Conservation (phyloP, 2,329 filamentous ascomycete genomes). For the Cordyceps cicadae region DNA sequence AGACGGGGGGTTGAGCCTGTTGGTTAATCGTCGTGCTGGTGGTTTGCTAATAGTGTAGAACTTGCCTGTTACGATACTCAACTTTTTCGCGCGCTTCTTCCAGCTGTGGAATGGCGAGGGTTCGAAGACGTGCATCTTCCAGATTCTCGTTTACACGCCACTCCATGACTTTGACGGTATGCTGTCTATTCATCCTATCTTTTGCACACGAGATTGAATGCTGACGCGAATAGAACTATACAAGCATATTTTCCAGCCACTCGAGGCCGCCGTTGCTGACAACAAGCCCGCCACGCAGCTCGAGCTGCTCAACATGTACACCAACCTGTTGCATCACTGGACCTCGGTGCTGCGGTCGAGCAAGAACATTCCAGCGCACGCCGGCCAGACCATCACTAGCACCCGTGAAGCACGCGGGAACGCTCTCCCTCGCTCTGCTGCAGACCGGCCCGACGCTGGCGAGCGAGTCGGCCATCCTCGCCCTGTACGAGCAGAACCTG, state of each 20-base stretch:
- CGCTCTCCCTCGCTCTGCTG: conserved; percentile 50
- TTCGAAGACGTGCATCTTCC: conserved; percentile 45
- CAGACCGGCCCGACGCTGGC: conserved; percentile 40
- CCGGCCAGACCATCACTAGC: conserved; percentile 30
- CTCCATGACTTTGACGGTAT: conserved; percentile 49
- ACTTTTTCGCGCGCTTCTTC: conserved; percentile 46
- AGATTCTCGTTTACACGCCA: conserved; percentile 48
- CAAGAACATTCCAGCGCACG: conserved; percentile 26
- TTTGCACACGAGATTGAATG: neutral
- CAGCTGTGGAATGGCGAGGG: conserved; percentile 54
- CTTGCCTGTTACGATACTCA: conserved; percentile 40
- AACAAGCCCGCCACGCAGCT: conserved; percentile 44
- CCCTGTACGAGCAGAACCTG: conserved; percentile 60
- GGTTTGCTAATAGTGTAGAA: conserved; percentile 23
- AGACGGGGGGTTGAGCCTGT: conserved; percentile 9
- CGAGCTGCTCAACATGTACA: conserved; percentile 59
- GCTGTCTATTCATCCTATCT: conserved; percentile 12
- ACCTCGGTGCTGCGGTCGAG: conserved; percentile 34
- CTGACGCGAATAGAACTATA: conserved; percentile 40
- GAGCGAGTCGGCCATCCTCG: conserved; percentile 50
- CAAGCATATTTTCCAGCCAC: conserved; percentile 36
- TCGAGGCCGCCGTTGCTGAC: conserved; percentile 45
- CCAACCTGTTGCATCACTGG: conserved; percentile 55
- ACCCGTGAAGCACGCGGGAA: conserved; percentile 45
- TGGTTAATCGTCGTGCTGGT: neutral